Evolutionary conservation across 192 early-diverging fungal species (phyloP).

Genomic region (Umbelopsis ramanniana): DNA sequence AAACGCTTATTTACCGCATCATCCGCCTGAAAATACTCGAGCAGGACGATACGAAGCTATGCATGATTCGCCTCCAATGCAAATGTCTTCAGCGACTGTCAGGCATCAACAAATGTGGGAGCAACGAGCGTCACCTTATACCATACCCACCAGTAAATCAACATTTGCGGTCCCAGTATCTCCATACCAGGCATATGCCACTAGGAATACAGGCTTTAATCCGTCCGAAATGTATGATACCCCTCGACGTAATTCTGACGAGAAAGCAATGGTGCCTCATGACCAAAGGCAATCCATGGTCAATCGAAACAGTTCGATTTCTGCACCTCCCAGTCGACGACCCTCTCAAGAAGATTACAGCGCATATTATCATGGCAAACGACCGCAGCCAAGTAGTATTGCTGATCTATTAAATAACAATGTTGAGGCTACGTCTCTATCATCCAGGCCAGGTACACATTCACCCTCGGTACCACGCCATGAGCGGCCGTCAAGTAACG

Average conservation of each 20-base stretch:
- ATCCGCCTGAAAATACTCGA: not conserved
- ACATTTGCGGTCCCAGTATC: conserved; percentile 7
- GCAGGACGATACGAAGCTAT: conserved; percentile 8
- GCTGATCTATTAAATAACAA: conserved; percentile 27
- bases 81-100: conserved; percentile 16
- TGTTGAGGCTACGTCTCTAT: conserved; percentile 19
- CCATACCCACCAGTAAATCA: conserved; percentile 14
- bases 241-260: conserved; percentile 6
- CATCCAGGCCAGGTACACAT: not conserved
- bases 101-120: conserved; percentile 16
- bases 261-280: not conserved
- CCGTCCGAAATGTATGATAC: conserved; percentile 1
- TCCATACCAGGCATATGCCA: conserved; percentile 11
- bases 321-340: not conserved
- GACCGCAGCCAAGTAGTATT: conserved; percentile 22
- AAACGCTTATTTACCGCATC: not conserved
- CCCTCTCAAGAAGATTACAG: not conserved
- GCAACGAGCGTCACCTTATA: conserved; percentile 20
- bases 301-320: not conserved
- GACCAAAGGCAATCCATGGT: not conserved
- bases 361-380: not conserved
- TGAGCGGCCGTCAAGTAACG: not conserved
- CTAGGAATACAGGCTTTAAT: conserved; percentile 7
- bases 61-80: conserved; percentile 5
- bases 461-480: not conserved